These are phyloP conservation scores for Cryphonectria parasitica DNA, from an alignment of 2,329 filamentous ascomycete genomes.

Conservation along the genomic window DNA sequence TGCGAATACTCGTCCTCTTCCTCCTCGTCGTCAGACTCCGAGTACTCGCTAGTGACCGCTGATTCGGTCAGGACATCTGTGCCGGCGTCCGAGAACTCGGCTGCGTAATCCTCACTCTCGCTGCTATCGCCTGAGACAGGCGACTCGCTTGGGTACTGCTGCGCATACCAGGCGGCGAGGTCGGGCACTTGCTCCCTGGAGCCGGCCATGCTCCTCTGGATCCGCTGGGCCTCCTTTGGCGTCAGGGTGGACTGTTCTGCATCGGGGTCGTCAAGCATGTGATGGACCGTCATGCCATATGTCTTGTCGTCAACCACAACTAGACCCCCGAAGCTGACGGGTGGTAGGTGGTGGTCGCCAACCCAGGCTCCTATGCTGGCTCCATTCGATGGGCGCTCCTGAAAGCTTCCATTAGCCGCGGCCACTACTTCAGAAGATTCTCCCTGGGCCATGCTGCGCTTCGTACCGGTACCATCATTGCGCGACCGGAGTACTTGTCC, in stretches of 20 bases:
- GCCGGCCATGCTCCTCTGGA: conserved; percentile 34
- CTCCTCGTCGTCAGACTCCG: conserved; percentile 47
- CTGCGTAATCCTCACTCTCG: conserved; percentile 58
- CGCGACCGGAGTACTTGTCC: conserved; percentile 69
- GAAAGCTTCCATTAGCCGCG: conserved; percentile 74
- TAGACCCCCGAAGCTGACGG: conserved; percentile 88
- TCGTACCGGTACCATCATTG: conserved; percentile 42
- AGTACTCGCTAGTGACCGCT: conserved; percentile 55
- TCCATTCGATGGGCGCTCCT: conserved; percentile 78
- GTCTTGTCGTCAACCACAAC: conserved; percentile 82
- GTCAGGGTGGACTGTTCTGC: conserved; percentile 33
- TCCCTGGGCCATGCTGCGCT: conserved; percentile 44
- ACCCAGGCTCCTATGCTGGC: conserved; percentile 93
- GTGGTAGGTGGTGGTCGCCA: conserved; percentile 81
- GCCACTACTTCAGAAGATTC: conserved; percentile 41
- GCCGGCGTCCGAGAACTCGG: conserved; percentile 66
- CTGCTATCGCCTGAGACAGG: conserved; percentile 44
- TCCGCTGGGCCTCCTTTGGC: conserved; percentile 24
- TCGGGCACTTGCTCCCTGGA: conserved; percentile 37
- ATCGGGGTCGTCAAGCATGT: conserved; percentile 82
- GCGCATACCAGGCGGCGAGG: conserved; percentile 48
- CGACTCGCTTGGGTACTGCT: conserved; percentile 39
- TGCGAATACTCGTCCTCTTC: conserved; percentile 57
- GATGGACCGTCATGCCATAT: conserved; percentile 95
- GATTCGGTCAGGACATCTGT: conserved; percentile 57